Evolutionary conservation across 2,329 filamentous ascomycete genomes (phyloP).

Genomic region (Penicillium aurantiogriseum): DNA sequence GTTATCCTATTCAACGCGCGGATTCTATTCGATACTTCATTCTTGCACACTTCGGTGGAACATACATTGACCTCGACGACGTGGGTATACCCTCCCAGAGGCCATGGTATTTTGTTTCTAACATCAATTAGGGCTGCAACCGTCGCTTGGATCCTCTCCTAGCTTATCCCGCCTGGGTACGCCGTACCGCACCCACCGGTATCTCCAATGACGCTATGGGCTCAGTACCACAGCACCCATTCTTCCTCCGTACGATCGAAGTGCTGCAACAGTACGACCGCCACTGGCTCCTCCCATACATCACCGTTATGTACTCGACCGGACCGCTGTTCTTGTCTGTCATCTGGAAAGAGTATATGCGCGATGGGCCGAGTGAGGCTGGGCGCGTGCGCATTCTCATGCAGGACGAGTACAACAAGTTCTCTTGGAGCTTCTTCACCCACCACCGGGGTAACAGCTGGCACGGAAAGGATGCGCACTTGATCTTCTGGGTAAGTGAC

Average conservation of each 20-base stretch:
- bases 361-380: conserved; percentile 42
- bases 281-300: conserved; percentile 68
- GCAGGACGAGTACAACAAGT: conserved; percentile 66
- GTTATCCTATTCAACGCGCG: conserved; percentile 72
- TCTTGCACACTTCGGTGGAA: conserved; percentile 71
- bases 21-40: conserved; percentile 80
- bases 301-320: conserved; percentile 76
- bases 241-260: conserved; percentile 69
- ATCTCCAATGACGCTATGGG: conserved; percentile 83
- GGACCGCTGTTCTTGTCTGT: conserved; percentile 74
- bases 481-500: conserved; percentile 61
- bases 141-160: conserved; percentile 66
- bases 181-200: conserved; percentile 70
- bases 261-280: conserved; percentile 66
- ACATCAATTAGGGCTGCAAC: conserved; percentile 59
- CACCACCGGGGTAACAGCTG: conserved; percentile 64
- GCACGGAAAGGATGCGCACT: conserved; percentile 62
- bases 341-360: conserved; percentile 72
- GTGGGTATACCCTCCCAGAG: conserved; percentile 38
- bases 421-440: conserved; percentile 70
- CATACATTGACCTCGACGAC: conserved; percentile 78
- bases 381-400: conserved; percentile 66
- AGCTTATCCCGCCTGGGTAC: conserved; percentile 67
- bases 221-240: conserved; percentile 67
- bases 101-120: conserved; percentile 1